Conservation (phyloP, 176 grass and related monocot genomes). For the Tillandsia leiboldiana region DNA sequence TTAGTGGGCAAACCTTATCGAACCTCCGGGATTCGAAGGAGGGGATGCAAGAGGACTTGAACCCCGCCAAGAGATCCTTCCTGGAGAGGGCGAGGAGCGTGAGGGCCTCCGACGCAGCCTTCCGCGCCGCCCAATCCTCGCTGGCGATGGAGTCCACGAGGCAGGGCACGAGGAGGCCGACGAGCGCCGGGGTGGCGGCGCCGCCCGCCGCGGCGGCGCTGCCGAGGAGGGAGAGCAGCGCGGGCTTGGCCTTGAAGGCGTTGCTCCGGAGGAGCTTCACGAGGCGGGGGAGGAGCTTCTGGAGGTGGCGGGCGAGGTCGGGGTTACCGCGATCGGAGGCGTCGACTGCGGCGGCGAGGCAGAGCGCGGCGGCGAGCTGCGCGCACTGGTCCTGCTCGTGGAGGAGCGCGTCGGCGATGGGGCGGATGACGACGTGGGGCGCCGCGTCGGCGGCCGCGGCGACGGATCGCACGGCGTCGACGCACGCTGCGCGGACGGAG, state of each 20-base stretch:
- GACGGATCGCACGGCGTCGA: constrained; percentile 66
- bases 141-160: constrained; percentile 67
- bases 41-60: constrained; percentile 65
- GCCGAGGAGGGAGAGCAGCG: constrained; percentile 77
- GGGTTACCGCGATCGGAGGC: constrained; percentile 23
- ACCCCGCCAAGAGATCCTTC: constrained; percentile 46
- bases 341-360: constrained; percentile 47
- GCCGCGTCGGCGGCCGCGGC: constrained; percentile 14
- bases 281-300: constrained; percentile 58
- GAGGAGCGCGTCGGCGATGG: constrained; percentile 50
- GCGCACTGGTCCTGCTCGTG: constrained; percentile 94
- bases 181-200: constrained; percentile 37
- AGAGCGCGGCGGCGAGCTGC: constrained; percentile 63
- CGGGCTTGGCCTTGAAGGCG: constrained; percentile 85
- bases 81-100: constrained; percentile 41
- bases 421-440: constrained; percentile 19
- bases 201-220: constrained; percentile 40
- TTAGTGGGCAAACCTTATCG: constrained; percentile 47
- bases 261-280: constrained; percentile 79
- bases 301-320: constrained; percentile 67
- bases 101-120: constrained; percentile 79
- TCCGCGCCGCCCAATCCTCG: constrained; percentile 85
- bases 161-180: constrained; percentile 38
- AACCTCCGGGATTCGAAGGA: constrained; percentile 80
- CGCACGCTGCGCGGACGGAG: constrained; percentile 77